Evolutionary conservation across 2,329 filamentous ascomycete species (phyloP).

Genomic region (Aspergillus thermomutatus): DNA sequence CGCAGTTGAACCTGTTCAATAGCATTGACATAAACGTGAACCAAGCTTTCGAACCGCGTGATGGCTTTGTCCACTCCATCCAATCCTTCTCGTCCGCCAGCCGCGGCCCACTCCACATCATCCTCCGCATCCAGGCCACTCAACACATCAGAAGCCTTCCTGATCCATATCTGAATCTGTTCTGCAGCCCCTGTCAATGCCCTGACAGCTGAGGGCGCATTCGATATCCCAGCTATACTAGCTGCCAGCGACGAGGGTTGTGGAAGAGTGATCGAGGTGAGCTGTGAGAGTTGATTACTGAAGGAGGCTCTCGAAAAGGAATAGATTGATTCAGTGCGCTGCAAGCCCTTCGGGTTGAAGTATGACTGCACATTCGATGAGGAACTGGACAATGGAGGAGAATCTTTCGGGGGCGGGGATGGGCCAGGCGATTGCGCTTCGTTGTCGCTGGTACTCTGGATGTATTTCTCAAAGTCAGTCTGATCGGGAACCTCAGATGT

Average conservation of each 20-base stretch:
- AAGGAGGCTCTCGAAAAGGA: conserved; percentile 90
- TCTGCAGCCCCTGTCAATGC: conserved; percentile 83
- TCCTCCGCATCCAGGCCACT: conserved; percentile 88
- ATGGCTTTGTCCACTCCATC: conserved; percentile 67
- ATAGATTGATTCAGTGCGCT: conserved; percentile 81
- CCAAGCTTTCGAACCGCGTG: conserved; percentile 77
- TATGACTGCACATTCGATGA: conserved; percentile 39
- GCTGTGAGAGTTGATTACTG: conserved; percentile 84
- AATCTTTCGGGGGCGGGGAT: conserved; percentile 37
- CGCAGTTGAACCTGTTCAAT: conserved; percentile 87
- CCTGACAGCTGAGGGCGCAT: conserved; percentile 75
- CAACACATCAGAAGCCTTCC: conserved; percentile 85
- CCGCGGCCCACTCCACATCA: conserved; percentile 93
- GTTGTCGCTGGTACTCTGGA: conserved; percentile 34
- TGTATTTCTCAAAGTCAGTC: conserved; percentile 42
- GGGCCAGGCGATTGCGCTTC: conserved; percentile 30
- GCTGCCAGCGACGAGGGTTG: conserved; percentile 79
- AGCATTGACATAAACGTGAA: conserved; percentile 89
- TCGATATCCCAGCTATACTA: conserved; percentile 79
- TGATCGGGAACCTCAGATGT: conserved; percentile 19
- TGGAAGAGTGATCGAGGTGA: conserved; percentile 86
- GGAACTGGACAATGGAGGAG: conserved; percentile 22
- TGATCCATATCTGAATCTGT: conserved; percentile 91
- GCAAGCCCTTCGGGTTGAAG: conserved; percentile 46
- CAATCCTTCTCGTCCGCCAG: conserved; percentile 63